Base-by-base conservation (phyloP, 352 stramenopile genomes). In the Phytophthora cactorum region DNA sequence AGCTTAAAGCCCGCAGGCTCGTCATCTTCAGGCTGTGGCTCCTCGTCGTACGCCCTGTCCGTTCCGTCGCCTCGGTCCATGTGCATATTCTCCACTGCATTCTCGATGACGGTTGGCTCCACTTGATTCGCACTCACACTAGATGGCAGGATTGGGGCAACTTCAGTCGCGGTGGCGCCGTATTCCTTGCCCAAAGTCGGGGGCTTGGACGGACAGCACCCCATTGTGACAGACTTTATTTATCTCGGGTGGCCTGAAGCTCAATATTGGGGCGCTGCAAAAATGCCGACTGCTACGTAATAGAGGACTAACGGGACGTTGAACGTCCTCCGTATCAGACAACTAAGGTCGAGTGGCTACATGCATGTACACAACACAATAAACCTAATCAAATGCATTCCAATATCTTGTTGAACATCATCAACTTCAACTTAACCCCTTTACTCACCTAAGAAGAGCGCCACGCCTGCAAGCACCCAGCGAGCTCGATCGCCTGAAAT, bases 381-480 rank as follows among this genome's bases (percentile, higher is more conserved):
- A 46, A 49, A 28, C 34, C 27, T 55, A 50, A 50, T 29, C 15
- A 55, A 63, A 32, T 41, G 17, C 22, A 55, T 55, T 15, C 0
- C 28, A 1, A n/a, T 29, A 7, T 8, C 41, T 28, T 52, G n/a
- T 36, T 29, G 44, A 63, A 64, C 8, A 22, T 25, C n/a, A 58
- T 47, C 25, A 61, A 60, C 38, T 63, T 62, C 58, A 72, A 68
- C 50, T 46, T 59, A 11, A 59, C 6, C 9, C 60, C 73, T 10
- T 71, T 71, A 94, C 45, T 96, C 86, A 31, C 84, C 74, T 7
- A 97, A 67, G 70, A 97, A 96, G 50, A 97, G 77, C 22, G 89
- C 90, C 12, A 95, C 83, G 9, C 90, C 89, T 14, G 86, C 85
- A 3, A 97, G 75, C 14, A 96, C 78, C 89, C 88, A 97, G 9